phyloP scores from a whole-genome alignment of 441 rosid species.

The Gossypium lobatum region DNA sequence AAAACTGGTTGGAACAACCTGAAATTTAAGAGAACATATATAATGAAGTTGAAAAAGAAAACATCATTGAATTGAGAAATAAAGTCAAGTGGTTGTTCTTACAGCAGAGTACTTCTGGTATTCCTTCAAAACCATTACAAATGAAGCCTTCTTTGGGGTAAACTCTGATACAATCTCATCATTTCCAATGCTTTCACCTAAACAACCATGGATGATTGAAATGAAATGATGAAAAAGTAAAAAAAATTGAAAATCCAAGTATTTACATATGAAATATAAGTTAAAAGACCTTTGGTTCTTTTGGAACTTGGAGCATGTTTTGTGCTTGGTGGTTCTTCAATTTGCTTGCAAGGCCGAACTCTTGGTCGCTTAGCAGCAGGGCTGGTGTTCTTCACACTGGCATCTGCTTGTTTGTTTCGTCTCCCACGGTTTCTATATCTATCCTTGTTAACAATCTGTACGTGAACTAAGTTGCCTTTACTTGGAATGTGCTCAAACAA shows the following conservation, averaged over 20 bases:
- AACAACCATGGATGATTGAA: not conserved
- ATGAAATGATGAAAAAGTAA: not conserved
- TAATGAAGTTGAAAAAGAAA: not conserved
- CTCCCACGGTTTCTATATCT: not conserved
- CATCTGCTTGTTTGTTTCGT: not conserved
- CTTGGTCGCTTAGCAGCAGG: not conserved
- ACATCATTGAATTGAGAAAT: not conserved
- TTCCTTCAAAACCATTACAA: not conserved
- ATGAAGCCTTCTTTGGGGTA: not conserved
- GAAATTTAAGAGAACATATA: not conserved
- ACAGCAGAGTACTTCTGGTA: slow-evolving; percentile 1
- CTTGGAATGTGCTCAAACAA: not conserved
- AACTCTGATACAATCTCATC: not conserved
- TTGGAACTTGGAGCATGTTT: not conserved
- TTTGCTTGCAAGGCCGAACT: not conserved
- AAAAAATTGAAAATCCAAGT: not conserved
- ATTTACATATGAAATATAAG: not conserved
- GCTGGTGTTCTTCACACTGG: too few species aligned
- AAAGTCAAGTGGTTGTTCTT: not conserved
- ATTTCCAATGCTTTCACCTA: not conserved
- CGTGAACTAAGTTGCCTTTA: not conserved
- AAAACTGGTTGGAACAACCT: slow-evolving; percentile 1
- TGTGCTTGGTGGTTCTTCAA: not conserved
- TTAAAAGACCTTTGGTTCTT: not conserved
- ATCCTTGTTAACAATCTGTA: not conserved